Conservation (phyloP, 805 yeast genomes). For the Schwanniomyces occidentalis region DNA sequence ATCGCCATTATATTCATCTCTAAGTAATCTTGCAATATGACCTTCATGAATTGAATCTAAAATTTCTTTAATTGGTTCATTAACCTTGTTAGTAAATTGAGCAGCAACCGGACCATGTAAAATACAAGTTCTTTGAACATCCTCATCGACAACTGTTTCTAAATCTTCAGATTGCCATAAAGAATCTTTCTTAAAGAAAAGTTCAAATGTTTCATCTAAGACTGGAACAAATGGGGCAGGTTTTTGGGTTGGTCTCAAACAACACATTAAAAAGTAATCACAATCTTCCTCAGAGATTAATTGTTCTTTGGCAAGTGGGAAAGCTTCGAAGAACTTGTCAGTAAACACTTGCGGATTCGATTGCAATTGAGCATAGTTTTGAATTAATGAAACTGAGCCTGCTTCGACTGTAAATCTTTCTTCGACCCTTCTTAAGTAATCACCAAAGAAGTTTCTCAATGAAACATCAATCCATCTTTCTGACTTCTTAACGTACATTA, state of each 20-base stretch:
- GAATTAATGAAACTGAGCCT: slow-evolving; percentile 65
- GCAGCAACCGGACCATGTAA: slow-evolving; percentile 99
- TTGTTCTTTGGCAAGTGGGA: slow-evolving; percentile 76
- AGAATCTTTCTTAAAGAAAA: slow-evolving; percentile 97
- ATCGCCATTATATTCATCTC: slow-evolving; percentile 71
- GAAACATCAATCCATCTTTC: slow-evolving; percentile 85
- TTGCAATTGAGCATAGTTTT: slow-evolving; percentile 67
- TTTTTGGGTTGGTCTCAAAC: slow-evolving; percentile 83
- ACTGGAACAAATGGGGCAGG: slow-evolving; percentile 98
- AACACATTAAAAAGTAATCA: slow-evolving; percentile 84
- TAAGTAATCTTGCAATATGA: slow-evolving; percentile 69
- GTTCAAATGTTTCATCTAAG: slow-evolving; percentile 89
- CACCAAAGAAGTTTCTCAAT: slow-evolving; percentile 84
- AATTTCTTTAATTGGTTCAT: slow-evolving; percentile 91
- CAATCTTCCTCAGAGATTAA: slow-evolving; percentile 92
- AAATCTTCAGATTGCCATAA: slow-evolving; percentile 98
- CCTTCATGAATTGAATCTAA: slow-evolving; percentile 89
- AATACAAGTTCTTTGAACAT: slow-evolving; percentile 98
- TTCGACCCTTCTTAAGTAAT: slow-evolving; percentile 89
- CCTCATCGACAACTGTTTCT: slow-evolving; percentile 93
- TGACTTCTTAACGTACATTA: slow-evolving; percentile 80
- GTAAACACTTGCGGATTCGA: slow-evolving; percentile 60
- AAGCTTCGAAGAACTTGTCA: slow-evolving; percentile 60
- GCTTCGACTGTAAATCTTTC: slow-evolving; percentile 78
- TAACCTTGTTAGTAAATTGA: slow-evolving; percentile 78